Evolutionary conservation across 2,329 filamentous ascomycete genomes (phyloP), one percentile per base, ranked within the genome.

Genomic region (Allantophomopsis cytisporea): DNA sequence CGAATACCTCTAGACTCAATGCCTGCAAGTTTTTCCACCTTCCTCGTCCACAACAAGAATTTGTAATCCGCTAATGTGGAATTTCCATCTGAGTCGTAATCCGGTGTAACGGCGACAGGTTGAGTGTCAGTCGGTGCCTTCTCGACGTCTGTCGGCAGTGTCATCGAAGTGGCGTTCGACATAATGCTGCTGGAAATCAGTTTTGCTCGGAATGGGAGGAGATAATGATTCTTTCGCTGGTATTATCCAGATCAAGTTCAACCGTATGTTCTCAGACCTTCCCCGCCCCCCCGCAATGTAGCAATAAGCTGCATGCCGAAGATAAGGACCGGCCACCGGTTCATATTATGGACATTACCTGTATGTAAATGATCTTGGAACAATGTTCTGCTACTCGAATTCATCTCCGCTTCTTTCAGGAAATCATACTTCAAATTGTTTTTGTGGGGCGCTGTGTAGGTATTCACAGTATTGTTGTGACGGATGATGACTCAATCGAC

Each of bases 211-310:
- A 47, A 52, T 50, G 56, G 57, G 53, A 62, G 65, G 65, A 71
- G 73, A 73, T 83, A 84, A 93, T 91, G 85, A 89, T 93, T 82
- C 86, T 94, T 89, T 85, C 87, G 87, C 87, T 87, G 82, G 84
- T 85, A 89, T 91, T 89, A 87, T 87, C 84, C 82, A 85, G 83
- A 87, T 87, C 83, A 88, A 89, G 83, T 88, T 83, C 66, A 68
- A 80, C 84, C 83, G 84, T 89, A 81, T 89, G 76, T 76, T 89
- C 83, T 87, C 80, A 84, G 73, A 66, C 64, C 63, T 58, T 59
- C 21, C 36, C n/a, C 39, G 42, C 46, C 39, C 46, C 40, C 28
- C 39, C 31, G 38, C 28, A 4, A 2, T 33, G 16, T 6, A 17
- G 14, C 36, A 15, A 40, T 36, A 38, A 31, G 33, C 35, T 36